A percentile compares a stretch with the other conserved stretches of the same genome.
Evolutionary conservation across 176 grass and related monocot species (phyloP).

Genomic region (Otatea glauca): DNA sequence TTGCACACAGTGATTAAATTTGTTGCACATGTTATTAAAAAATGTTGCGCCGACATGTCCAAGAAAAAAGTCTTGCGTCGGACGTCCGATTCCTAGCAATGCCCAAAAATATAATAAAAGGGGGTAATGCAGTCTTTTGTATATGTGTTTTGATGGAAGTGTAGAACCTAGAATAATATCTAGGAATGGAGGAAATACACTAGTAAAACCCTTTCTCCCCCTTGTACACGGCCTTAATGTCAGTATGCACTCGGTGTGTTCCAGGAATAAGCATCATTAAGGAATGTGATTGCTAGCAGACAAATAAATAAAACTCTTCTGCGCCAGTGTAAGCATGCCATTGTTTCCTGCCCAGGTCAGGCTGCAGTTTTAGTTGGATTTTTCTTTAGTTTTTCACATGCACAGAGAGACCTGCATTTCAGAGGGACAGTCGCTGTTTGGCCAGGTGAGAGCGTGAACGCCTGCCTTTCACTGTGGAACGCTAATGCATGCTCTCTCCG

Average conservation of each 20-base stretch:
- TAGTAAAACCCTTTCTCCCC: neutral
- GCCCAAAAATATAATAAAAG: too few relatives aligned
- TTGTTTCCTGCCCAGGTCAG: neutral
- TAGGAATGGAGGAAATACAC: too few relatives aligned
- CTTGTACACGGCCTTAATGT: neutral
- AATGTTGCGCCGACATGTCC: too few relatives aligned
- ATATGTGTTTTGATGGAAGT: too few relatives aligned
- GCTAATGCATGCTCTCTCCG: neutral
- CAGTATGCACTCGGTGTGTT: conserved; percentile 3
- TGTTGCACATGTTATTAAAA: too few relatives aligned
- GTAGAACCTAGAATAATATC: too few relatives aligned
- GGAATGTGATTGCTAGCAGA: neutral
- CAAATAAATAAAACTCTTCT: neutral
- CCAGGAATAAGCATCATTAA: conserved; percentile 28
- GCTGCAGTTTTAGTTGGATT: neutral
- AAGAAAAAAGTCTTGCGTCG: too few relatives aligned
- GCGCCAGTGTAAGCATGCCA: neutral
- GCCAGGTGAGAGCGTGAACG: neutral
- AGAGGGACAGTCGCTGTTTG: neutral
- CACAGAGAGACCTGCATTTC: neutral
- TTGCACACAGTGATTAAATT: too few relatives aligned
- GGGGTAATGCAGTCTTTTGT: too few relatives aligned
- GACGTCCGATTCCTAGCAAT: too few relatives aligned
- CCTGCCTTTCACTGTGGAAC: conserved; percentile 8
- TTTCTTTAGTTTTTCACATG: neutral